Percentiles rank a stretch among this genome's conserved stretches.
Evolutionary conservation across 2,329 filamentous ascomycete species (phyloP).

Genomic region (Alternaria longipes): DNA sequence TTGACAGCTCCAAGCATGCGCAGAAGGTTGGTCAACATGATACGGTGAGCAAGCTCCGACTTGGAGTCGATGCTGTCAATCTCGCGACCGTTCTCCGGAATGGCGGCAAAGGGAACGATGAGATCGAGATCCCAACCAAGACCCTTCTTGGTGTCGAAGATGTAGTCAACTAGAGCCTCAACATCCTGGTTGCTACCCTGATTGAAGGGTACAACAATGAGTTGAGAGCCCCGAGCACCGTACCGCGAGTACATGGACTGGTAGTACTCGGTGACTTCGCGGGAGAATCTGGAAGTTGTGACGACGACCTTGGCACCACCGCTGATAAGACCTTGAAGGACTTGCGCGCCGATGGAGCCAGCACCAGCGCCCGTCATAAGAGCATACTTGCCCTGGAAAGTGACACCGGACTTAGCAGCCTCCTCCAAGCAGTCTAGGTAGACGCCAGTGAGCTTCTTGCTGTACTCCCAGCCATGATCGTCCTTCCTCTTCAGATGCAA

Average conservation of each 20-base stretch:
- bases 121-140: slow-evolving; percentile 98
- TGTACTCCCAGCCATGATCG: slow-evolving; percentile 97
- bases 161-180: slow-evolving; percentile 91
- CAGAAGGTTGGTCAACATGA: slow-evolving; percentile 97
- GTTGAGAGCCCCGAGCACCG: slow-evolving; percentile 91
- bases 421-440: slow-evolving; percentile 94
- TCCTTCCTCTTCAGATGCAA: slow-evolving; percentile 94
- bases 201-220: slow-evolving; percentile 98
- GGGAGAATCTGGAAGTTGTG: slow-evolving; percentile 95
- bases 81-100: slow-evolving; percentile 96
- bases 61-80: slow-evolving; percentile 97
- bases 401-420: slow-evolving; percentile 86
- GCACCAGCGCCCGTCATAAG: slow-evolving; percentile 98
- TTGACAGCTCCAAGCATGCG: slow-evolving; percentile 92
- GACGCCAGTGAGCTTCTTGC: slow-evolving; percentile 93
- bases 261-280: slow-evolving; percentile 98
- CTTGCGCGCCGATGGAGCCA: slow-evolving; percentile 96
- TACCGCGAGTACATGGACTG: slow-evolving; percentile 97
- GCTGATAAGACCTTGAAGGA: slow-evolving; percentile 93
- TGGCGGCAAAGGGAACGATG: slow-evolving; percentile 95
- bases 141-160: slow-evolving; percentile 95
- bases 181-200: slow-evolving; percentile 98
- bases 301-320: slow-evolving; percentile 97
- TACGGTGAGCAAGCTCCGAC: slow-evolving; percentile 96
- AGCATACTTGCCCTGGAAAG: slow-evolving; percentile 92